Evolutionary conservation across 306 rosid species (phyloP), one percentile per base, ranked within the genome.

Genomic region (Crataegus laevigata): DNA sequence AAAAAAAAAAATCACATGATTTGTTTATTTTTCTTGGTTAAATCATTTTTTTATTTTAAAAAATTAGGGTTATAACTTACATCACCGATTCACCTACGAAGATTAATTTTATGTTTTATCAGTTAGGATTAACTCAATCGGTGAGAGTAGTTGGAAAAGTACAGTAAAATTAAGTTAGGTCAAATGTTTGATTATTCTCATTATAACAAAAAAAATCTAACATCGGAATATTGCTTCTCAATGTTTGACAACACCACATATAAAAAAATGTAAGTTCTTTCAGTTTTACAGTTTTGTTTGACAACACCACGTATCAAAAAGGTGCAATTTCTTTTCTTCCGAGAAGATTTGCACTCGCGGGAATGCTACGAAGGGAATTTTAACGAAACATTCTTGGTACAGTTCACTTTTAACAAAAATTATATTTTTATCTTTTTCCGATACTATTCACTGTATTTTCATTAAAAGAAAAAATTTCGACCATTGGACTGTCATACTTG

Each of bases 331-430:
- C 7, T 6, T 26, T 60, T 26, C 3, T 1, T 22, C 0, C 22
- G 10, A n/a, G 28, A 22, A n/a, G 10, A 0, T 57, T 57, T 2
- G 7, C 2, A 0, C 3, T 0, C 0, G 1, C 0, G 0, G 0
- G 3, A 11, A 14, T 1, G 7, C 14, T 57, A 47, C 18, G 0
- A 1, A 17, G 9, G n/a, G n/a, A n/a, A n/a, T n/a, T n/a, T n/a
- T n/a, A n/a, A n/a, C n/a, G n/a, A n/a, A n/a, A n/a, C n/a, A n/a
- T n/a, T n/a, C n/a, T n/a, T n/a, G n/a, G n/a, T n/a, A n/a, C n/a
- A n/a, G n/a, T n/a, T n/a, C n/a, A n/a, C n/a, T n/a, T n/a, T n/a
- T n/a, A n/a, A n/a, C n/a, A n/a, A n/a, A n/a, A n/a, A n/a, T n/a
- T n/a, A n/a, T n/a, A n/a, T n/a, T n/a, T n/a, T n/a, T n/a, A n/a